Conservation (phyloP, 805 yeast genomes). For the Tetrapisispora namnaoensis region DNA sequence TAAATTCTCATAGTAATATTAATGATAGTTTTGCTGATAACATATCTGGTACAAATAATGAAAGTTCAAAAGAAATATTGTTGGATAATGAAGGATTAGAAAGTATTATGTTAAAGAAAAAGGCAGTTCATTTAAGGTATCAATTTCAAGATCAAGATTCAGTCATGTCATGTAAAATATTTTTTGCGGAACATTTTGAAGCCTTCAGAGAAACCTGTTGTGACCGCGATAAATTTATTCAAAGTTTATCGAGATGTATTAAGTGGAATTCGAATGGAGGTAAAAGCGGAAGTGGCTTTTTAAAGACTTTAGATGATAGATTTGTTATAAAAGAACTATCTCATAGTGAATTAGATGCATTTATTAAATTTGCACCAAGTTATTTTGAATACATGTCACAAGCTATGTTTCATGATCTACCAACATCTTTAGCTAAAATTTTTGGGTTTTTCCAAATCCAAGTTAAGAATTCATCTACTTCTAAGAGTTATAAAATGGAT, state of each 20-base stretch:
- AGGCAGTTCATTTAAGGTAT: conserved; percentile 84
- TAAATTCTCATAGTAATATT: not conserved
- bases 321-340: conserved; percentile 84
- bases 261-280: conserved; percentile 97
- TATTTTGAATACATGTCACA: conserved; percentile 94
- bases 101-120: conserved; percentile 61
- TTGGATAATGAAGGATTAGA: conserved; percentile 37
- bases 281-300: conserved; percentile 87
- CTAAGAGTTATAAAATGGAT: conserved; percentile 71
- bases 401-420: conserved; percentile 87
- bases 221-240: conserved; percentile 62
- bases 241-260: conserved; percentile 84
- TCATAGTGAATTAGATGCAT: conserved; percentile 82
- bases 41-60: not conserved
- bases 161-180: conserved; percentile 80
- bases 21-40: not conserved
- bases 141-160: conserved; percentile 84
- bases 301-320: conserved; percentile 85
- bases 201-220: conserved; percentile 84
- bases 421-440: conserved; percentile 88
- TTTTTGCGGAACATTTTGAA: conserved; percentile 93
- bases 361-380: conserved; percentile 90
- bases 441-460: conserved; percentile 94
- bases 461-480: conserved; percentile 61
- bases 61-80: not conserved